Base-by-base conservation (phyloP, 768 basidiomycete species). In the Russula olivacea region DNA sequence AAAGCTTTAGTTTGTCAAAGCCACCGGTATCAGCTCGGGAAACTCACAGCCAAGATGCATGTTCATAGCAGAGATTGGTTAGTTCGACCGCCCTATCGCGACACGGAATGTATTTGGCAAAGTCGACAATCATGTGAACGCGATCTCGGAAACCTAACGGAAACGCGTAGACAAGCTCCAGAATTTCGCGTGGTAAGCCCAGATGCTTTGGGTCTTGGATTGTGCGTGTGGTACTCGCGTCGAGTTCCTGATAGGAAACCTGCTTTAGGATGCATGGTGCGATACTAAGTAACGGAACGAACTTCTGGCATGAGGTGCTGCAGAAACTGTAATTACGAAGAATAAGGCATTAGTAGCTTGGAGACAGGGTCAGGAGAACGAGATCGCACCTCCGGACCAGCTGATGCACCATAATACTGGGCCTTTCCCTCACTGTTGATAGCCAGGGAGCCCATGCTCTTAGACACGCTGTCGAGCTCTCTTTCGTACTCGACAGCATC, bases 341-440 rank as follows among this genome's bases (percentile, higher is more conserved):
- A 36, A 36, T 12, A 5, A 36, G 36, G 51, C 48, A 48, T 62
- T 43, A 58, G 41, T 25, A 9, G 54, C 32, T 6, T 36, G 43
- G 11, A 53, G 17, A 41, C 28, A 48, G 41, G 36, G 38, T 23
- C 48, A 10, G 30, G 63, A 55, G 19, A 47, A 56, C 14, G 40
- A 36, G 23, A n/a, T n/a, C 72, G 56, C 65, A 81, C 82, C 76
- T 82, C 81, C 25, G 81, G 78, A 19, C 77, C 74, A 25, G 81
- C 77, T 5, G 78, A 77, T 62, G 77, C 79, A 14, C 82, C 81
- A 65, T 80, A 78, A 69, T 82, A 83, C 61, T 74, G 77, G 1
- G 77, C 72, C 55, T 79, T 77, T n/a, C 81, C 82, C 56, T 81
- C 76, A 7, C 72, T 55, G 43, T 79, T 79, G 40, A 84, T 78